Evolutionary conservation across 2,329 filamentous ascomycete genomes (phyloP), one percentile per base, ranked within the genome.

Genomic region (Nemania serpens): DNA sequence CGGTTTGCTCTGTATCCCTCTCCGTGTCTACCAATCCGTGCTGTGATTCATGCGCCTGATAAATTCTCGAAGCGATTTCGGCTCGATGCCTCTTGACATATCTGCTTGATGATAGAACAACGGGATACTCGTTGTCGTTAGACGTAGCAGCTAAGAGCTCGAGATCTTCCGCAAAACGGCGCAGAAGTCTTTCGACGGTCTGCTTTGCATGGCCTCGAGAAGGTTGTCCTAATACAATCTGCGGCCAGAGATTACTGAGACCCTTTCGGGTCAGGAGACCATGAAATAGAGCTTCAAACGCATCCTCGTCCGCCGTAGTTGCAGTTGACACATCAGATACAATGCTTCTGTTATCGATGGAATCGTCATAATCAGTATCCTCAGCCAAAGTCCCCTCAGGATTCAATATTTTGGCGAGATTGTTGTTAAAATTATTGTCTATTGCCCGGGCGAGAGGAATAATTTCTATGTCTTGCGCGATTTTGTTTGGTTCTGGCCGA

Each of bases 81-180:
- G 25, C 49, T 42, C 34, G 42, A 13, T 48, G 12, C 48, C 42
- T 53, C n/a, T 12, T 37, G 42, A 58, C 25, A 36, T 53, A 58
- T 37, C 9, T 47, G 18, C 56, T 53, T 18, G 49, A 48, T 1
- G 49, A 53, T 15, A 43, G 20, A 17, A 48, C 2, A 29, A 48
- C 25, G 20, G 48, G 48, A 47, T 36, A 1, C 25, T 29, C 34
- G 12, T 7, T n/a, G n/a, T 45, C 29, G 12, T 33, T 33, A 1
- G 33, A 1, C 5, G 39, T 53, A 4, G 42, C 18, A 7, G 56
- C 48, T 22, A 58, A 48, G 25, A 12, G 15, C 48, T 48, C 49
- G 9, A 58, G 56, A 48, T 58, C 56, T 13, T 58, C 49, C 1
- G 49, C 56, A 42, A 58, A 58, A 3, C 56, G 48, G 20, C 25